These are phyloP conservation scores for Fusarium floridanum DNA, from an alignment of 2,329 filamentous ascomycete genomes.

Conservation along the genomic window DNA sequence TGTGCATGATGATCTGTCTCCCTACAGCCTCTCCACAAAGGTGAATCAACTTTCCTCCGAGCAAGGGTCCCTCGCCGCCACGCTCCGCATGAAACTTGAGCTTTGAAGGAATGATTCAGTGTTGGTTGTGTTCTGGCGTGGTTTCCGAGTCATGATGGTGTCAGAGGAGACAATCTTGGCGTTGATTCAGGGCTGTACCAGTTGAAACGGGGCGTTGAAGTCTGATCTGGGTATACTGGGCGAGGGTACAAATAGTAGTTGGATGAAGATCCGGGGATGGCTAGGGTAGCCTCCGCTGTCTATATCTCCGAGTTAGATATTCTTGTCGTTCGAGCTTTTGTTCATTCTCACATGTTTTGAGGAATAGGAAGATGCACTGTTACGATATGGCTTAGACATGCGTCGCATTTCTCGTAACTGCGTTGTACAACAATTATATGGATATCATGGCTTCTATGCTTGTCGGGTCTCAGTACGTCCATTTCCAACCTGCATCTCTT, in stretches of 20 bases:
- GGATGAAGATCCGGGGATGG: neutral
- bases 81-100: neutral
- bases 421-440: neutral
- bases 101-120: neutral
- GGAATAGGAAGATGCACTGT: neutral
- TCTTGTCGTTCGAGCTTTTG: neutral
- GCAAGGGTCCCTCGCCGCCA: neutral
- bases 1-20: constrained; percentile 1
- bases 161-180: neutral
- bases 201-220: neutral
- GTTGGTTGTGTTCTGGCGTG: neutral
- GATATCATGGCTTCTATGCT: constrained; percentile 18
- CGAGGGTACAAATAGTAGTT: neutral
- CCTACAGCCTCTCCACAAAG: neutral
- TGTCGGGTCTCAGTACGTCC: neutral
- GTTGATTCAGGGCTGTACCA: neutral
- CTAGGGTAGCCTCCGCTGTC: neutral
- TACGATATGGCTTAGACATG: neutral
- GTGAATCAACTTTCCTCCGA: neutral
- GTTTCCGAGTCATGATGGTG: neutral
- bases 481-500: neutral
- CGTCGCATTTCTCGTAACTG: neutral
- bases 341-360: neutral
- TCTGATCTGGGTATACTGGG: neutral
- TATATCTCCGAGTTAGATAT: neutral